phyloP scores from a whole-genome alignment of 2,329 filamentous ascomycete species.

The Beauveria scarabaeidicola region DNA sequence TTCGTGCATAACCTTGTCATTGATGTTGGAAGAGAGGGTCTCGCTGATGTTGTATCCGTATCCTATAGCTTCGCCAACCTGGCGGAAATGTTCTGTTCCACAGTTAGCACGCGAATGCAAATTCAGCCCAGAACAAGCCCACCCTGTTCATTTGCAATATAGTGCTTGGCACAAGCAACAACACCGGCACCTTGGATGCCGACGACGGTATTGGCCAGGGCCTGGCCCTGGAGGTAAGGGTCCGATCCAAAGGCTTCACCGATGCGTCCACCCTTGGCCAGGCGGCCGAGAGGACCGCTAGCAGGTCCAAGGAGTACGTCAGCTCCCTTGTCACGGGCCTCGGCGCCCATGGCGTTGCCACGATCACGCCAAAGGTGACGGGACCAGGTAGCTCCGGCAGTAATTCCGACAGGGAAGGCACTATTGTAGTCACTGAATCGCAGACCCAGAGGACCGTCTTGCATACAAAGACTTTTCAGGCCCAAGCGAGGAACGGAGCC shows the following conservation, averaged over 20 bases:
- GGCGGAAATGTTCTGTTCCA: slow-evolving; percentile 60
- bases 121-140: background rate
- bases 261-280: slow-evolving; percentile 41
- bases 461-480: slow-evolving; percentile 69
- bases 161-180: slow-evolving; percentile 77
- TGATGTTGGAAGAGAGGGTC: slow-evolving; percentile 51
- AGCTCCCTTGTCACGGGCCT: slow-evolving; percentile 67
- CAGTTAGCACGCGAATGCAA: slow-evolving; percentile 2
- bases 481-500: slow-evolving; percentile 63
- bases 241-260: slow-evolving; percentile 66
- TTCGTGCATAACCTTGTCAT: slow-evolving; percentile 68
- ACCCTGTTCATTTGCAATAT: slow-evolving; percentile 62
- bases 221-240: slow-evolving; percentile 64
- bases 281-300: slow-evolving; percentile 38
- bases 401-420: slow-evolving; percentile 71
- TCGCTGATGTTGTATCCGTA: slow-evolving; percentile 55
- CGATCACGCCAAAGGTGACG: slow-evolving; percentile 53
- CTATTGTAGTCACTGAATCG: slow-evolving; percentile 71
- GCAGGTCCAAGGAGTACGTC: slow-evolving; percentile 57
- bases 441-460: slow-evolving; percentile 76
- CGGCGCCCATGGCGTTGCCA: slow-evolving; percentile 41
- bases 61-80: slow-evolving; percentile 44
- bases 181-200: slow-evolving; percentile 78
- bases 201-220: slow-evolving; percentile 62
- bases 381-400: slow-evolving; percentile 77